Conservation (phyloP, 2,329 filamentous ascomycete genomes). For the Calcarisporium arbuscula region DNA sequence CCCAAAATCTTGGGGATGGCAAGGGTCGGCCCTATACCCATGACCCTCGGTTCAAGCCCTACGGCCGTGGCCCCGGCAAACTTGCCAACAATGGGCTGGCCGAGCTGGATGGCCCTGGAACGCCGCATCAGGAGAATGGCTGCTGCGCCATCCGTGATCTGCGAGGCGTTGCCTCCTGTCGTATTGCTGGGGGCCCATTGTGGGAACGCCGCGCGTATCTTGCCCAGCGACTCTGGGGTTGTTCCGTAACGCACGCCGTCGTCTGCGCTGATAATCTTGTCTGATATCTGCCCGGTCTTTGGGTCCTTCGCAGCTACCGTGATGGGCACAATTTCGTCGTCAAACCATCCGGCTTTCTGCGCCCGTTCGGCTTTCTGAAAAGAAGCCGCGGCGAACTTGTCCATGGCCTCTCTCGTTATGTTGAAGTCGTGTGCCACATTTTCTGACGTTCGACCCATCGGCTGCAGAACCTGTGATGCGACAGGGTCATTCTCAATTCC, state of each 20-base stretch:
- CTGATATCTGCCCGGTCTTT: too few species aligned
- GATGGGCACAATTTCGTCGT: slow-evolving; percentile 74
- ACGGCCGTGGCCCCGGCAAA: slow-evolving; percentile 72
- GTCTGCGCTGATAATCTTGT: slow-evolving; percentile 68
- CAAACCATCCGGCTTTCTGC: slow-evolving; percentile 63
- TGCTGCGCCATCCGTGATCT: slow-evolving; percentile 84
- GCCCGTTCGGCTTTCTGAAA: slow-evolving; percentile 70
- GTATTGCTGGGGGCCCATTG: slow-evolving; percentile 61
- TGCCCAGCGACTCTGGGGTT: slow-evolving; percentile 62
- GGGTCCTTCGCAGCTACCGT: slow-evolving; percentile 50
- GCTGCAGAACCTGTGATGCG: slow-evolving; percentile 82
- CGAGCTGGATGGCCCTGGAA: slow-evolving; percentile 68
- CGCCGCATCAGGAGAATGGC: slow-evolving; percentile 79
- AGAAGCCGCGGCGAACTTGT: slow-evolving; percentile 70
- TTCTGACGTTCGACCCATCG: slow-evolving; percentile 86
- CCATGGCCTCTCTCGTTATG: slow-evolving; percentile 69
- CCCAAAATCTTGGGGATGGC: slow-evolving; percentile 78
- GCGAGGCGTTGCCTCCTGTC: slow-evolving; percentile 81
- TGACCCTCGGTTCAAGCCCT: slow-evolving; percentile 82
- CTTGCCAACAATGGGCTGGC: slow-evolving; percentile 72
- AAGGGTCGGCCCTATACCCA: slow-evolving; percentile 84
- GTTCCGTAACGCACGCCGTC: slow-evolving; percentile 73
- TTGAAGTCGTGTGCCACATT: slow-evolving; percentile 77
- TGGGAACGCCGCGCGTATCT: slow-evolving; percentile 79
- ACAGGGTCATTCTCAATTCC: too few species aligned